Evolutionary conservation across 169 alveolate species (phyloP), one percentile per base, ranked within the genome.

Genomic region (Plasmodium adleri): DNA sequence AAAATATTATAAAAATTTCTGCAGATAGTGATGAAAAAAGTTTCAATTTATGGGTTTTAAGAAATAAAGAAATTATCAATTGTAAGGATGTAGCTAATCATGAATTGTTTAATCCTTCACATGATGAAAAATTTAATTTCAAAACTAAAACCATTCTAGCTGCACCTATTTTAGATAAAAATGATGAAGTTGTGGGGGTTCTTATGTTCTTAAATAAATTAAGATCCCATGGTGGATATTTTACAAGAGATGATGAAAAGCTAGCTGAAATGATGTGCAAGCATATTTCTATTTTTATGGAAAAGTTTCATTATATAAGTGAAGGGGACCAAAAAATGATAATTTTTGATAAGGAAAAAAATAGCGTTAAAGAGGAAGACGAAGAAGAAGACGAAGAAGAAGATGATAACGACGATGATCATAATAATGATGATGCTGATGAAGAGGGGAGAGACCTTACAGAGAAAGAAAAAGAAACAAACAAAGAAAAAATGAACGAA

Each of bases 291-390:
- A 76, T 76, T 12, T 76, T 76, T 63, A 76, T 76, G 89, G 89
- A 76, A 64, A 76, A 76, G 10, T 76, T 76, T 24, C 64, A 76
- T 64, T 76, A 76, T 76, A 76, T 76, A 32, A 76, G 89, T 50
- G 89, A 76, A 20, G 89, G 89, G 5, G 89, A 76, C 52, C 47
- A 76, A 76, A 76, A 76, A 76, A 76, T 76, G 89, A 76, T 76
- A 17, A 64, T 76, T 7, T 76, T 76, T 56, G 89, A 76, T 64
- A 63, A 76, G 39, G 76, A 64, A 28, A 76, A 76, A 24, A 64
- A 50, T 28, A 50, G 12, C 8, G 3, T 43, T 24, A 74, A 52
- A 67, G 89, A 76, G 54, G 89, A 58, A 22, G 89, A 76, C 20
- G 76, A 64, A 6, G 89, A 76, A 5, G 85, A 72, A 2, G 85